phyloP scores from a whole-genome alignment of 2,329 filamentous ascomycete genomes.

The Colletotrichum sp. region DNA sequence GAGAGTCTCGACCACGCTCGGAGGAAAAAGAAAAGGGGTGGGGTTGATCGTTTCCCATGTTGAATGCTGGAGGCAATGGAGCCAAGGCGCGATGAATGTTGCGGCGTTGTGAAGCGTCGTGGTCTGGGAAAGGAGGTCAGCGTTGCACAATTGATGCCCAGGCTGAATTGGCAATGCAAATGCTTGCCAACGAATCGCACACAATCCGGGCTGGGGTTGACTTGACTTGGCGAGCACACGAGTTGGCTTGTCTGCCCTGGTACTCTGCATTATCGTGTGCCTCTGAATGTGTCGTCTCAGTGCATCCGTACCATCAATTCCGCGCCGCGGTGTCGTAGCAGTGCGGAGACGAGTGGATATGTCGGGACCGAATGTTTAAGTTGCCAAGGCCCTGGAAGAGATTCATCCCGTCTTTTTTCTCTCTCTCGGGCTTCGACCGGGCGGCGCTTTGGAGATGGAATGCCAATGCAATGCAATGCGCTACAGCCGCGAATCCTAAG shows the following conservation, averaged over 20 bases:
- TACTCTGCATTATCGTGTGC: background rate
- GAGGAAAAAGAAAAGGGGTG: background rate
- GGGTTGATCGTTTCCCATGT: background rate
- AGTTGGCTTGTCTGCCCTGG: background rate
- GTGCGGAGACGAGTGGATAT: slow-evolving; percentile 6
- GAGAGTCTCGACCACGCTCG: background rate
- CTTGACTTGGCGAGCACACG: too few relatives aligned
- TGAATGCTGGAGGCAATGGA: background rate
- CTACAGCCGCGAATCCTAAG: background rate
- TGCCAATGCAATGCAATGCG: background rate
- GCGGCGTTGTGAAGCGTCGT: background rate
- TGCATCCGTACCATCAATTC: background rate
- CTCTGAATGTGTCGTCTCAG: background rate
- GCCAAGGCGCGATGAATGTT: background rate
- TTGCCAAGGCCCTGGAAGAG: slow-evolving; percentile 10
- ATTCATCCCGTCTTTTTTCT: slow-evolving; percentile 16
- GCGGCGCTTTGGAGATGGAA: slow-evolving; percentile 8
- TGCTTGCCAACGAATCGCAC: background rate
- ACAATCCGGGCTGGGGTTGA: background rate
- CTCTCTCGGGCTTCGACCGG: slow-evolving; percentile 1
- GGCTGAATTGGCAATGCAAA: background rate
- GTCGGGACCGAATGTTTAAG: slow-evolving; percentile 14
- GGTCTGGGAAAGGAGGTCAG: background rate
- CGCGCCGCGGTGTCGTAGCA: background rate
- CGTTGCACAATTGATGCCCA: slow-evolving; percentile 1